phyloP scores from a whole-genome alignment of 108 stramenopile species.

The Conticribra guillardii region DNA sequence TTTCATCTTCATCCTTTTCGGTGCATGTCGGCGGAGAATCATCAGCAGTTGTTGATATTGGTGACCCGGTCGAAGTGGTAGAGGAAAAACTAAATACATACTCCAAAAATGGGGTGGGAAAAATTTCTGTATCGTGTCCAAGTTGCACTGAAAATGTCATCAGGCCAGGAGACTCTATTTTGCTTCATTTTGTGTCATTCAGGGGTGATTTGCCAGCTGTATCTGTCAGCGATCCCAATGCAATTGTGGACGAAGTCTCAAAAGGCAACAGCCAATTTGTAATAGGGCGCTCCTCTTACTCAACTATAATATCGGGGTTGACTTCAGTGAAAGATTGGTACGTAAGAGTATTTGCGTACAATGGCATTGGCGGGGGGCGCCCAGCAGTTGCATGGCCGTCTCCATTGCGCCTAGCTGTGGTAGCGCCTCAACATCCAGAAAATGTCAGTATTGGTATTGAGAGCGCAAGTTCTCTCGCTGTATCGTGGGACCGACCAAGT shows the following conservation, averaged over 20 bases:
- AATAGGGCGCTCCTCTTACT: slow-evolving; percentile 50
- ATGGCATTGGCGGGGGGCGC: slow-evolving; percentile 65
- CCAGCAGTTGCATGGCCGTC: slow-evolving; percentile 45
- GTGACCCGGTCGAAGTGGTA: slow-evolving; percentile 27
- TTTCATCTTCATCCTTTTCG: slow-evolving; percentile 43
- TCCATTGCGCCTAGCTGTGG: slow-evolving; percentile 39
- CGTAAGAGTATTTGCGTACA: slow-evolving; percentile 84
- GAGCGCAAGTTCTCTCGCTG: slow-evolving; percentile 40
- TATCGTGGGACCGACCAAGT: slow-evolving; percentile 64
- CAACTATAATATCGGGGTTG: slow-evolving; percentile 49
- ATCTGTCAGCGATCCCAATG: slow-evolving; percentile 30
- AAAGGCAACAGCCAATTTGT: slow-evolving; percentile 56
- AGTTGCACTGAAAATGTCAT: slow-evolving; percentile 23
- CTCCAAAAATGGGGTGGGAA: slow-evolving; percentile 35
- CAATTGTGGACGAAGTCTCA: slow-evolving; percentile 34
- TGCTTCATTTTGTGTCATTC: slow-evolving; percentile 44
- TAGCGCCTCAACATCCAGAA: slow-evolving; percentile 47
- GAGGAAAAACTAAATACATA: slow-evolving; percentile 46
- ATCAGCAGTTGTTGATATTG: slow-evolving; percentile 35
- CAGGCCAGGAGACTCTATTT: slow-evolving; percentile 26
- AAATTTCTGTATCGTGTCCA: slow-evolving; percentile 34
- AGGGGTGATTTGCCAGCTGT: slow-evolving; percentile 52
- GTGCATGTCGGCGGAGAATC: slow-evolving; percentile 47
- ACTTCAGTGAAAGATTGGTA: slow-evolving; percentile 62
- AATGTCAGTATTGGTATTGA: slow-evolving; percentile 41